phyloP scores from a whole-genome alignment of 1,284 basidiomycete species.

The Ustilago esculenta region DNA sequence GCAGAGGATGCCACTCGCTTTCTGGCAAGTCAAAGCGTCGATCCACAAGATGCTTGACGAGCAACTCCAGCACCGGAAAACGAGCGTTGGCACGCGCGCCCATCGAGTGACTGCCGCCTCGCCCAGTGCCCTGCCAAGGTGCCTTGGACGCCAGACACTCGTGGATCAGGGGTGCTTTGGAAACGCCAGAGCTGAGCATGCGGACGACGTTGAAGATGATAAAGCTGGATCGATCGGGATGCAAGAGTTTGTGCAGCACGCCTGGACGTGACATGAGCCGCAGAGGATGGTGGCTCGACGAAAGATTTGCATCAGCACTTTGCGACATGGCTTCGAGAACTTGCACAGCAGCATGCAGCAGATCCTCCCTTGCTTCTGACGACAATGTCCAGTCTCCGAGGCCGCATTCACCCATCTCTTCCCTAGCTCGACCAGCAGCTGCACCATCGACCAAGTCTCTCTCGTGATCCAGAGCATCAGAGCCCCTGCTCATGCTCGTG shows the following conservation, averaged over 20 bases:
- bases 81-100: constrained; percentile 17
- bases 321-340: constrained; percentile 29
- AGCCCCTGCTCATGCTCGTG: not conserved
- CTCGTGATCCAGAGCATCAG: not conserved
- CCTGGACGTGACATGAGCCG: constrained; percentile 24
- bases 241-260: constrained; percentile 32
- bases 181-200: constrained; percentile 24
- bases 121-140: not conserved
- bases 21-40: constrained; percentile 45
- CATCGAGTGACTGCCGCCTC: not conserved
- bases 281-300: constrained; percentile 17
- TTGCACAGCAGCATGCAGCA: constrained; percentile 23
- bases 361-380: constrained; percentile 25
- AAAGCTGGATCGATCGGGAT: constrained; percentile 22
- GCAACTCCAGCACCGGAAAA: constrained; percentile 53
- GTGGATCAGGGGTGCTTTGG: constrained; percentile 35
- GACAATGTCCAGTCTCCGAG: constrained; percentile 12
- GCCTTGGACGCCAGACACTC: constrained; percentile 34
- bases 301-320: constrained; percentile 7
- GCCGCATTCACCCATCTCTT: not conserved
- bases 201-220: constrained; percentile 23
- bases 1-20: constrained; percentile 35
- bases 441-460: not conserved
- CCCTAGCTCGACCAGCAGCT: not conserved
- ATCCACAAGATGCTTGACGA: constrained; percentile 57